These are phyloP conservation scores for Boletus sp. DNA, from an alignment of 768 basidiomycete species.

Conservation along the genomic window DNA sequence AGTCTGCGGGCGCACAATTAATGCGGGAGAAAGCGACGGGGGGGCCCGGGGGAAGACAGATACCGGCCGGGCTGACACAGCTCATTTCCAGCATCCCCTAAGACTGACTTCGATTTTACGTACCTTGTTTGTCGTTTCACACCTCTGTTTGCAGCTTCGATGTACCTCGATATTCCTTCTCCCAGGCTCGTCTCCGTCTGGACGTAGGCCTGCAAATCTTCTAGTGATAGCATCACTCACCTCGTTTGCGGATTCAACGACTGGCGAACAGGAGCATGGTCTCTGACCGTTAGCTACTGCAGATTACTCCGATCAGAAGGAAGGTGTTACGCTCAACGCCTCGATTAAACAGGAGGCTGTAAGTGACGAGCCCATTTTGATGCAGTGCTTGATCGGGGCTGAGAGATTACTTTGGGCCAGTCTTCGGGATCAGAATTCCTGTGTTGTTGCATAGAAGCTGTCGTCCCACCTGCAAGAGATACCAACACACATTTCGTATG, in stretches of 20 bases:
- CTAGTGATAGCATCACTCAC: background rate
- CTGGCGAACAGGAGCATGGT: background rate
- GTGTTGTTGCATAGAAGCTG: background rate
- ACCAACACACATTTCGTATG: background rate
- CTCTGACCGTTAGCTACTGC: background rate
- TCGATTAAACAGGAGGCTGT: background rate
- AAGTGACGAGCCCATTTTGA: background rate
- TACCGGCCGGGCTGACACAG: no score
- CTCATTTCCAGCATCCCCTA: no score
- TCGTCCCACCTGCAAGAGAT: no score
- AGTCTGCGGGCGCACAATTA: no score
- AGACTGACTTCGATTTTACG: no score
- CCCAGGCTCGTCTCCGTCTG: background rate
- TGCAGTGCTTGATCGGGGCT: background rate
- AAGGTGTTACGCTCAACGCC: background rate
- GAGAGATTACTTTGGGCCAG: background rate
- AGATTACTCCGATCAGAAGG: background rate
- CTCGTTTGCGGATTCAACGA: background rate
- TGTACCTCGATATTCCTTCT: background rate
- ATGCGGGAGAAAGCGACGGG: no score
- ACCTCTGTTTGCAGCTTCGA: no score
- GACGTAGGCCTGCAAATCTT: background rate
- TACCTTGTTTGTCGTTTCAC: no score
- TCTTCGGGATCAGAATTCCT: background rate
- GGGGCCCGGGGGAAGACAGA: no score